Base-by-base conservation (phyloP, 495 filamentous ascomycete species). In the Thermothielavioides terrestris region DNA sequence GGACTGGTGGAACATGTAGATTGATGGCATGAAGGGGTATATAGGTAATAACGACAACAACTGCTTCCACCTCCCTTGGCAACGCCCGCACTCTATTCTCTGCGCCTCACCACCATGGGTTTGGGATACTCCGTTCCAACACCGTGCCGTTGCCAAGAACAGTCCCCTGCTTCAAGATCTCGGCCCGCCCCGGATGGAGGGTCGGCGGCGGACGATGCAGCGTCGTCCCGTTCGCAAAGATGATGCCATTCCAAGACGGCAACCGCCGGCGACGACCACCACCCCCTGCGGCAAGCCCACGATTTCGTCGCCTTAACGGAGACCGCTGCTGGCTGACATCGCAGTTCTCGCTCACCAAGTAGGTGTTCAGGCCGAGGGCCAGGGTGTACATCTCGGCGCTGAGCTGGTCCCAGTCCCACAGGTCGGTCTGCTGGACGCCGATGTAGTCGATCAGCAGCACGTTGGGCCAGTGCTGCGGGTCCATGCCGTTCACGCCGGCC, bases 361-460 rank as follows among this genome's bases (percentile, higher is more conserved):
- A 61, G 21, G 58, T 31, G 36, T 61, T 61, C 45, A 61, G 8
- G 2, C 58, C 58, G 5, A 61, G 34, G 1, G 52, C 48, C 14
- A 61, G 36, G n/a, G 55, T 53, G 22, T 61, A 58, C 26, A 61
- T 5, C 35, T 61, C 58, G 18, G 58, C 58, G 46, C 58, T 58
- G 26, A 61, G 35, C 37, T 23, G 37, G 32, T 61, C 49, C 55
- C 55, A 61, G 6, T n/a, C 46, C 42, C 28, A 42, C 27, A 54
- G 40, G n/a, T 55, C 42, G 17, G 26, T 42, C 20, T 50, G 35
- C 34, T 50, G 48, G 7, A 55, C 53, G 17, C 58, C 58, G 15
- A 61, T 56, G 52, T 61, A 61, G 20, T 61, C 58, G 0, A 50
- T 47, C 34, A 61, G 10, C 20, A 61, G 3, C n/a, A 61, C 58